Conservation (phyloP, 441 rosid genomes). For the Eutrema salsugineum region DNA sequence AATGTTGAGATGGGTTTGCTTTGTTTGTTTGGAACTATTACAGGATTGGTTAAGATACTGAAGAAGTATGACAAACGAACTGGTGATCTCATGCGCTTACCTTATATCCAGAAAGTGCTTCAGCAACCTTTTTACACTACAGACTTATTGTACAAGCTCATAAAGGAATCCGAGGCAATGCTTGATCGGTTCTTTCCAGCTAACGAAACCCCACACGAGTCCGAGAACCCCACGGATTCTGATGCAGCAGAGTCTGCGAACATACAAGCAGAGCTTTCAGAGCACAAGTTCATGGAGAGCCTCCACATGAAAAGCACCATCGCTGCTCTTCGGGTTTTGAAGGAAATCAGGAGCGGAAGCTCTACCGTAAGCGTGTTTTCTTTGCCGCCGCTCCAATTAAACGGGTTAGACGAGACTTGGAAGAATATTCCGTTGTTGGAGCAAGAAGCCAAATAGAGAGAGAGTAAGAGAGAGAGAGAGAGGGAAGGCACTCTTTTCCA, state of each 20-base stretch:
- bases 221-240: slow-evolving; percentile 24
- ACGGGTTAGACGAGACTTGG: slow-evolving; percentile 54
- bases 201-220: too few relatives aligned
- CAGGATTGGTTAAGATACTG: slow-evolving; percentile 68
- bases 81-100: slow-evolving; percentile 46
- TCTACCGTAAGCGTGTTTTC: slow-evolving; percentile 75
- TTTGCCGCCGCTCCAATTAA: slow-evolving; percentile 66
- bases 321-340: slow-evolving; percentile 64
- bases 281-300: slow-evolving; percentile 59
- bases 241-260: slow-evolving; percentile 14
- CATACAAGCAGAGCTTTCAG: slow-evolving; percentile 42
- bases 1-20: background rate
- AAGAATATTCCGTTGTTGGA: slow-evolving; percentile 54
- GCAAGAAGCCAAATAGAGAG: slow-evolving; percentile 54
- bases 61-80: slow-evolving; percentile 78
- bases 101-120: slow-evolving; percentile 53
- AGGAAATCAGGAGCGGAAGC: slow-evolving; percentile 71
- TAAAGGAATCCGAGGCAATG: slow-evolving; percentile 57
- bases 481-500: background rate
- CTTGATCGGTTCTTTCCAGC: slow-evolving; percentile 42
- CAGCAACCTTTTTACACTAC: slow-evolving; percentile 76
- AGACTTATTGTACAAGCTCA: slow-evolving; percentile 60
- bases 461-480: too few relatives aligned
- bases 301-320: slow-evolving; percentile 63
- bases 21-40: background rate